Conservation (phyloP, 2,329 filamentous ascomycete genomes). For the Orbilia blumenaviensis region DNA sequence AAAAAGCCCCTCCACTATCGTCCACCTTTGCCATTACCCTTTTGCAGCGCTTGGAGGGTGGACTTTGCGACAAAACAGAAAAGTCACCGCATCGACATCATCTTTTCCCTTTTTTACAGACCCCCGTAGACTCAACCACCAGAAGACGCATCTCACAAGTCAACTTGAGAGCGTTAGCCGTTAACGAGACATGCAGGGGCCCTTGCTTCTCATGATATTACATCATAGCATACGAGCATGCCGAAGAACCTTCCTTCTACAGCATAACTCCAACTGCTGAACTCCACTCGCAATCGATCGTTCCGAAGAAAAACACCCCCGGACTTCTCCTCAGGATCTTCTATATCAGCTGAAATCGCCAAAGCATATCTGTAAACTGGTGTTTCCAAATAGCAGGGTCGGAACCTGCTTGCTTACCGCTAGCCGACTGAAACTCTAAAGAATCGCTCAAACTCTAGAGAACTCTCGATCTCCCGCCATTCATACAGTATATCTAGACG, state of each 20-base stretch:
- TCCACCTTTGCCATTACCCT: neutral
- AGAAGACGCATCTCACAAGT: neutral
- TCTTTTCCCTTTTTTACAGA: neutral
- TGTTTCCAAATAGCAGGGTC: neutral
- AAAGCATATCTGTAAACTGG: neutral
- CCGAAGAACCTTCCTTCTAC: conserved; percentile 50
- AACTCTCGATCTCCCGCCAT: too few species aligned
- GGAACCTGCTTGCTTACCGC: neutral
- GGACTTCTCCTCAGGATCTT: neutral
- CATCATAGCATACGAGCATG: conserved; percentile 48
- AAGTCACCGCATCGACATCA: conserved; percentile 28
- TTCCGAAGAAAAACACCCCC: neutral
- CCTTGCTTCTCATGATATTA: conserved; percentile 53
- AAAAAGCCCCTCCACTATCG: neutral
- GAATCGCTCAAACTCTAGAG: neutral
- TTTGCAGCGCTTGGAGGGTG: neutral
- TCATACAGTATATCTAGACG: conserved; percentile 20
- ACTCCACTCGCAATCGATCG: conserved; percentile 45
- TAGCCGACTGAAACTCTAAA: conserved; percentile 17
- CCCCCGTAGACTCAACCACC: neutral
- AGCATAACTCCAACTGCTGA: conserved; percentile 22
- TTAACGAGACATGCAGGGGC: conserved; percentile 22
- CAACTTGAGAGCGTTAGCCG: too few species aligned
- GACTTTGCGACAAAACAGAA: neutral
- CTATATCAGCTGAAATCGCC: neutral